Base-by-base conservation (phyloP, 169 alveolate species). In the Cryptosporidium bovis region DNA sequence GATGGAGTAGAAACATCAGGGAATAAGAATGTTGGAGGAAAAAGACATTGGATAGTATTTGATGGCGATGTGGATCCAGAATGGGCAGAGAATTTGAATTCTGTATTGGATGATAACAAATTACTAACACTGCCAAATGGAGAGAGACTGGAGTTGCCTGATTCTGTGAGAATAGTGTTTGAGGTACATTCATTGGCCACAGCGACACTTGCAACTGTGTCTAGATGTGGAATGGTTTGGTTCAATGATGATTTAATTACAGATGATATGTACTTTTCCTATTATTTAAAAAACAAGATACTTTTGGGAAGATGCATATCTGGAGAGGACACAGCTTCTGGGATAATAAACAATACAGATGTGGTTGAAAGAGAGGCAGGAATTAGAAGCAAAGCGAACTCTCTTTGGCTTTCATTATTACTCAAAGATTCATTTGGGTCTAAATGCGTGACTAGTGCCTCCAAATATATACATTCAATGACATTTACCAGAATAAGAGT, bases 31-130 rank as follows among this genome's bases (percentile, higher is more conserved):
- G 40, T 93, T 64, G 27, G 27, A 24, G 82, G 92, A 3, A 94
- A 93, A 65, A 92, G 98, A 64, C 98, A 97, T 84, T 97, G 99
- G 99, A 97, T 98, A 64, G 95, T 98, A 64, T 98, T 98, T 87
- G 99, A 98, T 92, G 99, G 99, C 7, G 99, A 98, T 84, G 99
- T 98, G 5, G 99, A 98, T 83, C 99, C 99, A 16, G 99, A 98
- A 82, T 98, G 99, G 99, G 99, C 99, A 36, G 99, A 98, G 92
- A 97, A 96, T 65, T 93, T 98, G 82, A 98, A 98, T 94, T 96
- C 99, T 15, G 99, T 97, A 10, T 93, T 98, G 65, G 99, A 98
- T 91, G 99, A 98, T 91, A 98, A 97, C 93, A 96, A 97, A 90
- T 94, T 98, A 31, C 92, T 97, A n/a, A 97, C 99, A 7, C 92